Percentiles rank a stretch among this genome's conserved stretches.
phyloP scores from a whole-genome alignment of 2,329 filamentous ascomycete genomes.

The Pseudogymnoascus destructans region DNA sequence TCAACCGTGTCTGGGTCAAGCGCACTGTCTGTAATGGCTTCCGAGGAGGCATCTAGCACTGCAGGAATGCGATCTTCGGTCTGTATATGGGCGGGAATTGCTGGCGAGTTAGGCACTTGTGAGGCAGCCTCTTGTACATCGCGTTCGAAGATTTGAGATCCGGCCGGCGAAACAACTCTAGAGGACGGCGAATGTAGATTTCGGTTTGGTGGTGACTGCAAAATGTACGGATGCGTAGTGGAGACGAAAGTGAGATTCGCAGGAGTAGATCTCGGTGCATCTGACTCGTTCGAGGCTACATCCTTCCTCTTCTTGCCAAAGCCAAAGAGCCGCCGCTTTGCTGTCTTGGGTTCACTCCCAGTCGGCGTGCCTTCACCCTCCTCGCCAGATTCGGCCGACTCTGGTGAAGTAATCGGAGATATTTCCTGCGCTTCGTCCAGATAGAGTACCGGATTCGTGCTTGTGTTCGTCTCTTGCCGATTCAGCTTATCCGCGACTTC shows the following conservation, averaged over 20 bases:
- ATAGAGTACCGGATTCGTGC: slow-evolving; percentile 12
- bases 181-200: slow-evolving; percentile 57
- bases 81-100: slow-evolving; percentile 86
- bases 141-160: slow-evolving; percentile 79
- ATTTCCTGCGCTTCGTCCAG: slow-evolving; percentile 26
- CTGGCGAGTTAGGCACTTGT: slow-evolving; percentile 58
- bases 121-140: slow-evolving; percentile 72
- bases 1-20: slow-evolving; percentile 83
- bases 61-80: slow-evolving; percentile 91
- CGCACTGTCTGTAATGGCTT: slow-evolving; percentile 77
- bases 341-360: slow-evolving; percentile 30
- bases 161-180: slow-evolving; percentile 63
- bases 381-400: slow-evolving; percentile 19
- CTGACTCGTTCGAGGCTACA: slow-evolving; percentile 22
- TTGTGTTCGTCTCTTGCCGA: slow-evolving; percentile 19
- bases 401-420: slow-evolving; percentile 1
- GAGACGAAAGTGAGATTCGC: slow-evolving; percentile 32
- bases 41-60: slow-evolving; percentile 79
- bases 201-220: slow-evolving; percentile 39
- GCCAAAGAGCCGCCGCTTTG: slow-evolving; percentile 46
- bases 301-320: slow-evolving; percentile 40
- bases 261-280: slow-evolving; percentile 23
- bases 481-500: not conserved
- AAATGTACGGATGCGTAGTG: slow-evolving; percentile 29
- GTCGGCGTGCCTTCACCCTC: slow-evolving; percentile 21